Conservation (phyloP, 345 rosid genomes). For the Murraya koenigii region DNA sequence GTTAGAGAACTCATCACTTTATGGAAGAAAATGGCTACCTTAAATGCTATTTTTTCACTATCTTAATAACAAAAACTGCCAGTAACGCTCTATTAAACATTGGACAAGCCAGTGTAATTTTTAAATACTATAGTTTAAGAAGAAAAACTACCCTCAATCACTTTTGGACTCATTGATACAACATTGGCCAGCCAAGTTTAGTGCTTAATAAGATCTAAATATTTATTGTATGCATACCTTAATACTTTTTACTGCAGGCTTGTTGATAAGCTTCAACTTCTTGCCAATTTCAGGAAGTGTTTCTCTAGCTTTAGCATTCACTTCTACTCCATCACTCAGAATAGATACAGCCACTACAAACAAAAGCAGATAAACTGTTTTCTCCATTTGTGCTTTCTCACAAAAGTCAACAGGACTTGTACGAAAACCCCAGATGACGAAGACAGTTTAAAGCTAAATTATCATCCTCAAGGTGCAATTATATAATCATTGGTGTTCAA, state of each 20-base stretch:
- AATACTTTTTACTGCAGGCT: constrained; percentile 45
- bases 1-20: background rate
- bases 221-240: constrained; percentile 16
- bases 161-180: background rate
- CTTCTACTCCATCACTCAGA: constrained; percentile 15
- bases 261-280: constrained; percentile 42
- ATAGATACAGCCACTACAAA: background rate
- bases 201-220: background rate
- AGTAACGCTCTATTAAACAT: background rate
- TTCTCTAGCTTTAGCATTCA: constrained; percentile 1
- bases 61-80: background rate
- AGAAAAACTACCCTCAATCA: background rate
- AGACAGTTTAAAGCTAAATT: background rate
- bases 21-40: background rate
- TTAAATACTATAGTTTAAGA: background rate
- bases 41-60: background rate
- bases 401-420: background rate
- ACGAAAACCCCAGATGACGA: background rate
- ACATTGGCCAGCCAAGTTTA: background rate
- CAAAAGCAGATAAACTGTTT: constrained; percentile 1
- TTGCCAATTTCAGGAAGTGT: constrained; percentile 20
- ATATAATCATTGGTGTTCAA: background rate
- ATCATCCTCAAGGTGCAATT: background rate
- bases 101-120: background rate
- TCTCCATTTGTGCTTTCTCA: constrained; percentile 3